Evolutionary conservation across 176 grass and related monocot species (phyloP), one percentile per base, ranked within the genome.

Genomic region (Triticum urartu): DNA sequence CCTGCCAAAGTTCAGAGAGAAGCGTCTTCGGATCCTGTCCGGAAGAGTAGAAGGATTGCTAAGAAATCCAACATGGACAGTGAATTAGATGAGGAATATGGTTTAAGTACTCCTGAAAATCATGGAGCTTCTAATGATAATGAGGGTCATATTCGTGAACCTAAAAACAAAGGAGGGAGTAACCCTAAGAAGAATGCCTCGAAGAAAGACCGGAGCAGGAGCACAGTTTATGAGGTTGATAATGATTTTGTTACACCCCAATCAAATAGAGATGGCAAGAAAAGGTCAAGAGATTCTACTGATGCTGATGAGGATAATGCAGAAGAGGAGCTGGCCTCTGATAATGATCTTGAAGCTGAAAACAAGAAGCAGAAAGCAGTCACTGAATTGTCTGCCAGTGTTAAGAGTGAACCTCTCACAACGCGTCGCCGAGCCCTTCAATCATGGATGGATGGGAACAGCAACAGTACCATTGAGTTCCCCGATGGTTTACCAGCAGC

Each of bases 341-440:
- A 90, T 45, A 92, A 54, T 65, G 90, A 85, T 20, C 80, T 80
- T 36, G 90, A 90, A 25, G 64, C 80, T 6, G 70, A 81, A 64
- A 83, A 85, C 63, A 81, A 69, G 64, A 85, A 90, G 74, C 82
- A 92, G 34, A 91, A 88, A 12, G 10, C 68, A 78, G 48, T 34
- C 32, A 39, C 25, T 32, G 83, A 95, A 15, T 86, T 66, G 36
- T 28, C 76, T 58, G 42, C 39, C 48, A 88, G 78, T 73, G 80
- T 68, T 50, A 90, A 91, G 86, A 86, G 35, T 38, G 88, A 90
- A 84, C 88, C 90, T 79, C 90, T 95, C 20, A 95, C 88, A 15
- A 95, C 93, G 67, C 93, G 93, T 65, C 88, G 91, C 2, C 83
- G 93, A 61, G 93, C 93, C 69, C 93, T 92, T 86, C 93, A 95